Base-by-base conservation (phyloP, 495 filamentous ascomycete species). In the Glutinoglossum americanum region DNA sequence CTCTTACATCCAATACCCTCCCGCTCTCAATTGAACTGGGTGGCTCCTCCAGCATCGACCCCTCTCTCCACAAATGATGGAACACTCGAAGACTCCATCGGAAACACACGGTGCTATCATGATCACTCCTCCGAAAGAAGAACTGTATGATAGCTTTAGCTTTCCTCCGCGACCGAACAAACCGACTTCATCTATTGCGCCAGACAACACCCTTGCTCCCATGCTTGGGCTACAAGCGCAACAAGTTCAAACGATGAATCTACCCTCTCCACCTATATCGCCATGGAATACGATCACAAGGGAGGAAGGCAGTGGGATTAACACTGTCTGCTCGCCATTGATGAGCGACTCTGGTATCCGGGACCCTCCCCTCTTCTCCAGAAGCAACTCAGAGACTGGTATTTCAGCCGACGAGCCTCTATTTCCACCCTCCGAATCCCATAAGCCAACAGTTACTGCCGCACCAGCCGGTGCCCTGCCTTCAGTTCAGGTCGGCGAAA, bases 261-360 rank as follows among this genome's bases (percentile, higher is more conserved):
- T 82, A 28, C 76, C 82, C 33, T 87, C 84, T 44, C 84, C 84
- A 62, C 84, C 84, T 8, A 76, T 84, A 41, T 87, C 84, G 26
- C 84, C 84, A 13, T 78, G 73, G 54, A 73, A 70, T 59, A 71
- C 73, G 4, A 66, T 68, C 35, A 76, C 6, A 69, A 72, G 28
- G 64, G 67, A 26, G 67, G 70, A 56, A 66, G 61, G 28, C 3
- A 66, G 70, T 61, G 60, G 23, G 28, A 5, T 17, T 17, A 32
- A n/a, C 49, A 30, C 11, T 9, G 28, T 53, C 26, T 53, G 49
- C 13, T 62, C 21, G 60, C 61, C 56, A 64, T 70, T 53, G 64
- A 27, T 53, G 21, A 53, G 59, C 60, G 54, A 65, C 63, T 65
- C 49, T 10, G 49, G 49, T 4, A 53, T 71, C 19, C 73, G 73